phyloP scores from a whole-genome alignment of 441 rosid species.

The Erodium trifolium region DNA sequence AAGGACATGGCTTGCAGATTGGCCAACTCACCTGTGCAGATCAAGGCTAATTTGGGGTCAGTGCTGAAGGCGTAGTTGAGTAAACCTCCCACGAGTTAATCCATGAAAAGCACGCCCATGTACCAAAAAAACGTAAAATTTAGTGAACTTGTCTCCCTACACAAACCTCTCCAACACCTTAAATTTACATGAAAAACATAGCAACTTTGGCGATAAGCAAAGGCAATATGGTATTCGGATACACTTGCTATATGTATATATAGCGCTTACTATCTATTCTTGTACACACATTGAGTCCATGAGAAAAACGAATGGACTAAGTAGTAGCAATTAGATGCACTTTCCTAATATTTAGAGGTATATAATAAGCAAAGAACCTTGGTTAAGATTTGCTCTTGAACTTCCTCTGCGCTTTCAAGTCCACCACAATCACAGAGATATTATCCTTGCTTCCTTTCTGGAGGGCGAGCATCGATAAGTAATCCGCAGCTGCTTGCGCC shows the following conservation, averaged over 20 bases:
- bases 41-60: too few species aligned
- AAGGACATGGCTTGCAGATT: too few species aligned
- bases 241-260: conserved; percentile 16
- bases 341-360: too few species aligned
- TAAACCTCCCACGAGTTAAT: too few species aligned
- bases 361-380: neutral
- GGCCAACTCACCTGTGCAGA: too few species aligned
- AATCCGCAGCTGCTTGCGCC: conserved; percentile 81
- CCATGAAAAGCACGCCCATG: too few species aligned
- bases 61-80: too few species aligned
- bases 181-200: conserved; percentile 17
- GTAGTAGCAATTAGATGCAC: conserved; percentile 7
- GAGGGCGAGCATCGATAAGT: conserved; percentile 55
- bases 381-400: conserved; percentile 51
- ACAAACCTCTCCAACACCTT: neutral
- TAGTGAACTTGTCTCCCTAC: too few species aligned
- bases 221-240: conserved; percentile 21
- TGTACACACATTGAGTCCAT: conserved; percentile 66
- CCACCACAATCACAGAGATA: conserved; percentile 63
- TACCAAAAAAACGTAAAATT: too few species aligned
- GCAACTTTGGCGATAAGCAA: conserved; percentile 12
- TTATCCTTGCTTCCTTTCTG: conserved; percentile 87
- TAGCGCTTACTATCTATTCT: conserved; percentile 30
- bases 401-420: conserved; percentile 83
- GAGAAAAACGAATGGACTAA: conserved; percentile 65